A percentile compares a stretch with the other conserved stretches of the same genome.
Conservation (phyloP, 768 basidiomycete species). For the Boletales sp. region DNA sequence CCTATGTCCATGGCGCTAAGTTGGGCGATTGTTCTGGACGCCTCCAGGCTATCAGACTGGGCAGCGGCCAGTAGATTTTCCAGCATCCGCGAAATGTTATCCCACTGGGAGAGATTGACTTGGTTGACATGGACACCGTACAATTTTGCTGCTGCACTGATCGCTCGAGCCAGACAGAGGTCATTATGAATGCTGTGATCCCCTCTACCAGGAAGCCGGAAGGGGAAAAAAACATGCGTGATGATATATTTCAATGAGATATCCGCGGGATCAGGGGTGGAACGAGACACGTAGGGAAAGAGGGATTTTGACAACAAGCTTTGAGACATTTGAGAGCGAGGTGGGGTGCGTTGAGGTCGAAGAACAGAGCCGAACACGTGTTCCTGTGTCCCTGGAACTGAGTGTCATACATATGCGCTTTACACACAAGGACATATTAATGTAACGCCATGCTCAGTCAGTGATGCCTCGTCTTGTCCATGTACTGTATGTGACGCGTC, state of each 20-base stretch:
- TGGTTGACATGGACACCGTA: conserved; percentile 12
- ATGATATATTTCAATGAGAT: conserved; percentile 27
- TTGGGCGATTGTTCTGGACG: conserved; percentile 2
- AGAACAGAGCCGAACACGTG: too few species aligned
- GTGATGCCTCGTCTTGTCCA: too few species aligned
- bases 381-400: too few species aligned
- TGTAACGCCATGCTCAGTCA: too few species aligned
- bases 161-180: conserved; percentile 19
- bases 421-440: too few species aligned
- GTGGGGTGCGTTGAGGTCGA: too few species aligned
- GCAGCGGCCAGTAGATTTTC: conserved; percentile 8
- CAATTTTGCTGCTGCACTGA: conserved; percentile 13
- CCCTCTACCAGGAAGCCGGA: conserved; percentile 33
- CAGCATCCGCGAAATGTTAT: conserved; percentile 26
- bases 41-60: conserved; percentile 5
- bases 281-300: not conserved
- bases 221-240: conserved; percentile 43
- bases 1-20: conserved; percentile 16
- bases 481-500: too few species aligned
- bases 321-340: too few species aligned
- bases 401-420: too few species aligned
- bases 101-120: conserved; percentile 24
- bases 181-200: conserved; percentile 31
- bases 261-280: not conserved
- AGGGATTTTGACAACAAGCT: not conserved